These are phyloP conservation scores for Arabidopsis thaliana DNA, from an alignment of 345 rosid species.

Conservation along the genomic window DNA sequence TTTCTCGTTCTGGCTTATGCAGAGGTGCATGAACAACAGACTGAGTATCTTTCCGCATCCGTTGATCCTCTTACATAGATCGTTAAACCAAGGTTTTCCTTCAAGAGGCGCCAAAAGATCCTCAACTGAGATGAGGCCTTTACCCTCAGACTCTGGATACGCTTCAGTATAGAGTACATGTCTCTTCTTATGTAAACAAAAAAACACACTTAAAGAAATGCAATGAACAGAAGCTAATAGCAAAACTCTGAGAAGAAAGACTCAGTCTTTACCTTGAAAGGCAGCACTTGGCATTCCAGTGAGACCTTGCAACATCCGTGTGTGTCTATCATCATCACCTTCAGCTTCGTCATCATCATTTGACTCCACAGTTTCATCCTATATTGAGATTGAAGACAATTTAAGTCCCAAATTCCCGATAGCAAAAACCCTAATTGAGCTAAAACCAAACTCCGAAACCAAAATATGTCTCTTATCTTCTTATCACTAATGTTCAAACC, in stretches of 20 bases:
- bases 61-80: conserved; percentile 61
- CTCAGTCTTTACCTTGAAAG: conserved; percentile 59
- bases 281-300: conserved; percentile 87
- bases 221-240: conserved; percentile 17
- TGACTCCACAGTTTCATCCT: conserved; percentile 81
- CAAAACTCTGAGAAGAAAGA: conserved; percentile 13
- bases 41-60: conserved; percentile 55
- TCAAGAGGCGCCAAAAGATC: conserved; percentile 76
- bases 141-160: conserved; percentile 90
- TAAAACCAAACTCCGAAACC: no score
- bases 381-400: neutral
- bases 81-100: conserved; percentile 62
- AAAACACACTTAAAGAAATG: neutral
- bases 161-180: conserved; percentile 63
- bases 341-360: conserved; percentile 55
- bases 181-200: conserved; percentile 52
- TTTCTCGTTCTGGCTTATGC: conserved; percentile 70
- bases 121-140: conserved; percentile 57
- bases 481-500: neutral
- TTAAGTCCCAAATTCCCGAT: no score
- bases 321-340: conserved; percentile 66
- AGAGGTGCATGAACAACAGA: conserved; percentile 77
- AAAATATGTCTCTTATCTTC: neutral
- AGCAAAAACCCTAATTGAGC: conserved; percentile 4
- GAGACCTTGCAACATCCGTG: conserved; percentile 78